These are phyloP conservation scores for Cryptococcus sp. DNA, from an alignment of 1,284 basidiomycete genomes.

Conservation along the genomic window DNA sequence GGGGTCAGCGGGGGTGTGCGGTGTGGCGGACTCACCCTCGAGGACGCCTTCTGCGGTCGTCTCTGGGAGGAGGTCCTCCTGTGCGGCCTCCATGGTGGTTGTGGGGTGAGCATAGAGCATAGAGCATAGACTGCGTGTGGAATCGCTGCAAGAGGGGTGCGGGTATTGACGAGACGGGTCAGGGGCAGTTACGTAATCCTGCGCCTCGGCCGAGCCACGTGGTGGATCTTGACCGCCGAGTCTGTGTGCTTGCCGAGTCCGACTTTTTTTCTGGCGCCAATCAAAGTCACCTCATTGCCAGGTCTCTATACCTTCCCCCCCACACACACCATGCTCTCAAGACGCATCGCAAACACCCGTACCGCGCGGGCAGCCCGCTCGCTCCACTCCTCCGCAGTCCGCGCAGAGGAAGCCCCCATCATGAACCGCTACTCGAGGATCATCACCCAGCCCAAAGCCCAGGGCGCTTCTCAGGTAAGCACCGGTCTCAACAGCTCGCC, in stretches of 20 bases:
- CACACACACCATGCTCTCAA: constrained; percentile 13
- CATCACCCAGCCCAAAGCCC: constrained; percentile 84
- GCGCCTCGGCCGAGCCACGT: background rate
- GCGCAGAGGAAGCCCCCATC: constrained; percentile 16
- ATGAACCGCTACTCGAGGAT: constrained; percentile 79
- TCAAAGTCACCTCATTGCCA: background rate
- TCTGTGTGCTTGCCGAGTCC: background rate
- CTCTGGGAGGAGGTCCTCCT: too few species aligned
- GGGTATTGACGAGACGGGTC: too few species aligned
- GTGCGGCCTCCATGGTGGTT: too few species aligned
- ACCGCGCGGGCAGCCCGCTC: background rate
- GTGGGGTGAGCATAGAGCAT: too few species aligned
- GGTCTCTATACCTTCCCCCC: background rate
- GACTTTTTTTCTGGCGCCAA: constrained; percentile 3
- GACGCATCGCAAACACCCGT: constrained; percentile 5
- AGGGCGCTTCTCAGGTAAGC: constrained; percentile 83
- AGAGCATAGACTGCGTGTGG: too few species aligned
- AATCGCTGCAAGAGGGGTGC: too few species aligned
- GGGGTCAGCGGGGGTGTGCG: background rate
- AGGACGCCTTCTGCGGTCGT: too few species aligned
- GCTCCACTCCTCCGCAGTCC: constrained; percentile 10
- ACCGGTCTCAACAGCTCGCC: too few species aligned
- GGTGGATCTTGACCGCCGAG: background rate
- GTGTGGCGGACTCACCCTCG: too few species aligned
- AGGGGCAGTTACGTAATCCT: too few species aligned